Conservation (phyloP, 2,329 filamentous ascomycete species). For the Colletotrichum sp. region DNA sequence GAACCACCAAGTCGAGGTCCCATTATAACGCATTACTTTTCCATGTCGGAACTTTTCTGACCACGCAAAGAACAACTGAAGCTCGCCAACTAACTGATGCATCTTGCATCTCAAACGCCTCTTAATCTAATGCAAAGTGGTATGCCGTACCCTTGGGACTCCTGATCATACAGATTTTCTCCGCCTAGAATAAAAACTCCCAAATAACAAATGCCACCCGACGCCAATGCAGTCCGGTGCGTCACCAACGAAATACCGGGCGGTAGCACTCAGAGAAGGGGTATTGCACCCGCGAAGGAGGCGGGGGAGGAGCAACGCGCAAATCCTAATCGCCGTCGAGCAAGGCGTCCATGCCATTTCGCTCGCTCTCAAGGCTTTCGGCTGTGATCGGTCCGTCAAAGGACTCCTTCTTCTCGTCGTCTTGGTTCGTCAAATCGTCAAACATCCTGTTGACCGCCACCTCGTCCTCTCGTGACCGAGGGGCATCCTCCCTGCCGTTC, state of each 20-base stretch:
- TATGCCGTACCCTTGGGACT: constrained; percentile 1
- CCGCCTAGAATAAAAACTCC: not conserved
- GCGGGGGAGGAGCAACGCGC: not conserved
- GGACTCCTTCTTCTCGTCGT: constrained; percentile 49
- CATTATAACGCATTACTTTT: not conserved
- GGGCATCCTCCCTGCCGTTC: constrained; percentile 17
- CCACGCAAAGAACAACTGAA: not conserved
- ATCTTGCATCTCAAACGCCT: constrained; percentile 11
- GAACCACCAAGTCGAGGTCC: not conserved
- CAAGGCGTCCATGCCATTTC: constrained; percentile 51
- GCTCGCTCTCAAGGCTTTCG: constrained; percentile 48
- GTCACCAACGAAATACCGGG: not conserved
- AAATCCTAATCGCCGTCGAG: constrained; percentile 44
- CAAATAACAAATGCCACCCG: not conserved
- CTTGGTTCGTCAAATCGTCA: constrained; percentile 58
- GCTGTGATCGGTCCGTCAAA: constrained; percentile 41
- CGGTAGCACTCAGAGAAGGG: not conserved
- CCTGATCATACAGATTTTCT: constrained; percentile 4
- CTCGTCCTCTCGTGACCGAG: constrained; percentile 41
- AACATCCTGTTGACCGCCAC: constrained; percentile 61
- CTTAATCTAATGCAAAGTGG: constrained; percentile 17
- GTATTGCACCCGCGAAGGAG: not conserved
- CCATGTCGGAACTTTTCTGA: not conserved
- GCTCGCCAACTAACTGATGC: not conserved
- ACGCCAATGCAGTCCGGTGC: not conserved